Percentiles rank a stretch among this genome's conserved stretches.
Conservation (phyloP, 805 yeast species). For the Tetrapisispora nanseiensis region DNA sequence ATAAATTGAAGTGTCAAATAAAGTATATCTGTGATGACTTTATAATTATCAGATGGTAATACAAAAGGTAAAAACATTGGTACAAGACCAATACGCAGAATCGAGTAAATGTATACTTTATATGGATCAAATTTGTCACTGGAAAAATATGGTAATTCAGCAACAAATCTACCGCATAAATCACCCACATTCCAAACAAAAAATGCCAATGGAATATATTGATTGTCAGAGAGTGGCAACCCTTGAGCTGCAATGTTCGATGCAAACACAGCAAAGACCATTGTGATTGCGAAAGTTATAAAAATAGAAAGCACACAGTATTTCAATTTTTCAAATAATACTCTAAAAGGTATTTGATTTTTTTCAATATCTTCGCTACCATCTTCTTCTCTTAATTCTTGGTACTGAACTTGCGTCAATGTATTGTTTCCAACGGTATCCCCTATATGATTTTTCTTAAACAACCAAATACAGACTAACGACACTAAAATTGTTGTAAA, state of each 20-base stretch:
- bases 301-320: conserved; percentile 62
- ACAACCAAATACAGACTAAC: conserved; percentile 16
- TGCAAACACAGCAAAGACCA: conserved; percentile 84
- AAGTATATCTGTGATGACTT: conserved; percentile 37
- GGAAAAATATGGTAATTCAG: conserved; percentile 31
- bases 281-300: conserved; percentile 60
- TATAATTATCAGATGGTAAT: conserved; percentile 19
- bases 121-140: conserved; percentile 14
- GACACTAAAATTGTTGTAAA: conserved; percentile 25
- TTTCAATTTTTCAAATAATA: conserved; percentile 53
- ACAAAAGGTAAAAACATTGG: conserved; percentile 61
- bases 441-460: conserved; percentile 19
- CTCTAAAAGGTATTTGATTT: conserved; percentile 46
- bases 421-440: conserved; percentile 4
- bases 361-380: conserved; percentile 13
- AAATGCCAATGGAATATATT: conserved; percentile 69
- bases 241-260: conserved; percentile 45
- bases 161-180: conserved; percentile 64
- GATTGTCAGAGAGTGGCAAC: conserved; percentile 23
- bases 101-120: conserved; percentile 43
- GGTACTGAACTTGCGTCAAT: not conserved
- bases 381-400: not conserved
- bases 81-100: conserved; percentile 47
- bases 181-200: conserved; percentile 89
- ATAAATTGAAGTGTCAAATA: conserved; percentile 62